A percentile compares a stretch with the other conserved stretches of the same genome.
phyloP scores from a whole-genome alignment of 129 eudicot species.

The Tagetes erecta region DNA sequence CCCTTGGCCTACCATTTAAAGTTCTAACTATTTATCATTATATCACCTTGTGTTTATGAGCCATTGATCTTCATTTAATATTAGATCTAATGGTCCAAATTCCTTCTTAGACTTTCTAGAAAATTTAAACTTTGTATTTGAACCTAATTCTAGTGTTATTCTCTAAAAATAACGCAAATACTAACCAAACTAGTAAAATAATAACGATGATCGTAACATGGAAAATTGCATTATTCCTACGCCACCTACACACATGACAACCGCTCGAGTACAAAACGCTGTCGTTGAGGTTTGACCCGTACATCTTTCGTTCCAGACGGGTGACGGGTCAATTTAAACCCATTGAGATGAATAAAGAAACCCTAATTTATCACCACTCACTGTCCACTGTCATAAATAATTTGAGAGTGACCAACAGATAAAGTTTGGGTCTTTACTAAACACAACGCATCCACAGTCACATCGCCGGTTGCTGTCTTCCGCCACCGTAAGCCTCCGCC shows the following conservation, averaged over 20 bases:
- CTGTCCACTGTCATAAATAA: constrained; percentile 10
- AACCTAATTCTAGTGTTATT: too few relatives aligned
- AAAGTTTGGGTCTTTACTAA: background rate
- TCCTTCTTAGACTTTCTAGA: too few relatives aligned
- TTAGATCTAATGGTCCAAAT: too few relatives aligned
- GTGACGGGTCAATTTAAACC: constrained; percentile 21
- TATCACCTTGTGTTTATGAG: too few relatives aligned
- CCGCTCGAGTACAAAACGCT: background rate
- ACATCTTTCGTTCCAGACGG: constrained; percentile 6
- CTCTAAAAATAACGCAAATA: too few relatives aligned
- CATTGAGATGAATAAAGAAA: constrained; percentile 25
- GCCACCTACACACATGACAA: background rate
- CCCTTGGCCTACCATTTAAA: too few relatives aligned
- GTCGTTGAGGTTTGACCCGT: background rate
- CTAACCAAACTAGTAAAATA: too few relatives aligned
- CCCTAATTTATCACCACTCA: constrained; percentile 34
- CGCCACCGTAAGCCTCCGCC: constrained; percentile 23
- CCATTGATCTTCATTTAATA: too few relatives aligned
- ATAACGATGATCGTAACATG: too few relatives aligned
- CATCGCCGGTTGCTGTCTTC: constrained; percentile 16
- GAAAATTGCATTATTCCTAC: background rate
- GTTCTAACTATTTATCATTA: too few relatives aligned
- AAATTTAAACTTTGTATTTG: too few relatives aligned
- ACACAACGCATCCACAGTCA: background rate
- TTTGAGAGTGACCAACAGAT: background rate